Evolutionary conservation across 148 eudicot genomes (phyloP), one percentile per base, ranked within the genome.

Genomic region (Limonium bicolor): DNA sequence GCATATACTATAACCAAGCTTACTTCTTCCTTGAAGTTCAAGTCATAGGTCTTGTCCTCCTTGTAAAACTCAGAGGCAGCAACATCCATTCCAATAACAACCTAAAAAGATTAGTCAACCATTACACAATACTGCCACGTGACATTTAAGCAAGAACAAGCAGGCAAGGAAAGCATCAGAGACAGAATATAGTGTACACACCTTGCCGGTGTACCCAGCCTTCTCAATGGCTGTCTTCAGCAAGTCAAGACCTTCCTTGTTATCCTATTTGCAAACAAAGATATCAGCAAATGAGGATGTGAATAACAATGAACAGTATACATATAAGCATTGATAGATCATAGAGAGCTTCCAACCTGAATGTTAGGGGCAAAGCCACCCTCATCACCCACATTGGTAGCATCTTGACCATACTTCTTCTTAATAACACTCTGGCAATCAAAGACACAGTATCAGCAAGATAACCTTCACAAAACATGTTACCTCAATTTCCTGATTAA

Each of bases 341-440:
- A 21, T 24, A n/a, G n/a, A n/a, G n/a, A n/a, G n/a, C n/a, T 28
- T 25, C 31, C 47, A 48, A 78, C 86, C 80, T 78, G 80, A 53
- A 78, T 78, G 48, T 78, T 78, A 38, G 86, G 86, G 56, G 86
- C 81, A 51, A 78, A 78, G 58, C 86, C 86, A 68, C 86, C 86
- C 51, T 78, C 86, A 46, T 78, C 86, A 59, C 86, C 86, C 45
- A 78, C 86, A 57, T 78, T 78, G 11, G 78, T 78, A 24, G 86
- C 86, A 65, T 78, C 86, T 52, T 78, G 86, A 21, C 86, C 86
- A 42, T 78, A 78, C 43, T 78, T 78, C 78, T 78, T 78, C 64
- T 78, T 78, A 30, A 78, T 78, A 30, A 78, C 86, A 60, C 65
- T 35, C 86, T 78, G 68, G 19, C 70, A 56, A 41, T 27, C 2